phyloP scores from a whole-genome alignment of 768 basidiomycete genomes.

The Rhodotorula diobovata region DNA sequence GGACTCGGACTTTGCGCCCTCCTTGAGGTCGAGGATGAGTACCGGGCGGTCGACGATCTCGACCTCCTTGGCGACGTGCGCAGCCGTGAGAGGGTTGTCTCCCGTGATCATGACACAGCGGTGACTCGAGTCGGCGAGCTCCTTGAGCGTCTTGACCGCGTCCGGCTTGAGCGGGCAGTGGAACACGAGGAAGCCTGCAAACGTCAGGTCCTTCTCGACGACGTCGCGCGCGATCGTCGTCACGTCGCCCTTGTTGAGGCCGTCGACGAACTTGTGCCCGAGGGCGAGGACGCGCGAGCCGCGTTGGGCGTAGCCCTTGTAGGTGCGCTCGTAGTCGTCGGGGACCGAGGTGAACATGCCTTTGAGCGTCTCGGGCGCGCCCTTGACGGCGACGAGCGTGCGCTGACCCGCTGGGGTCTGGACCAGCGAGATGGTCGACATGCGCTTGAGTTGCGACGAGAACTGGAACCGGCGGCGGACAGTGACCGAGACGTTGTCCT shows the following conservation, averaged over 20 bases:
- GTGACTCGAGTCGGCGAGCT: slow-evolving; percentile 93
- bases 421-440: slow-evolving; percentile 73
- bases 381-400: slow-evolving; percentile 66
- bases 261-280: slow-evolving; percentile 76
- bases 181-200: slow-evolving; percentile 98
- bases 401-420: slow-evolving; percentile 22
- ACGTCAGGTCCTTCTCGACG: slow-evolving; percentile 71
- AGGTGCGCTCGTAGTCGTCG: slow-evolving; percentile 81
- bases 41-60: slow-evolving; percentile 95
- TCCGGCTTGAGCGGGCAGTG: slow-evolving; percentile 95
- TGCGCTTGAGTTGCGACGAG: slow-evolving; percentile 92
- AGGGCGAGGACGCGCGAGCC: slow-evolving; percentile 92
- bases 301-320: slow-evolving; percentile 85
- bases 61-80: slow-evolving; percentile 91
- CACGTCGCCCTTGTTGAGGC: slow-evolving; percentile 71
- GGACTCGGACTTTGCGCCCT: slow-evolving; percentile 64
- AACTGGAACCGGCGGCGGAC: slow-evolving; percentile 95
- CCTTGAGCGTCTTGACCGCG: slow-evolving; percentile 81
- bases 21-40: slow-evolving; percentile 82
- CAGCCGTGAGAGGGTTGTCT: slow-evolving; percentile 94
- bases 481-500: slow-evolving; percentile 52
- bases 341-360: slow-evolving; percentile 73
- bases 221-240: slow-evolving; percentile 77
- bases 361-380: slow-evolving; percentile 95
- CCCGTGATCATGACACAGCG: slow-evolving; percentile 99